Base-by-base conservation (phyloP, 352 stramenopile species). In the Thraustotheca clavata region DNA sequence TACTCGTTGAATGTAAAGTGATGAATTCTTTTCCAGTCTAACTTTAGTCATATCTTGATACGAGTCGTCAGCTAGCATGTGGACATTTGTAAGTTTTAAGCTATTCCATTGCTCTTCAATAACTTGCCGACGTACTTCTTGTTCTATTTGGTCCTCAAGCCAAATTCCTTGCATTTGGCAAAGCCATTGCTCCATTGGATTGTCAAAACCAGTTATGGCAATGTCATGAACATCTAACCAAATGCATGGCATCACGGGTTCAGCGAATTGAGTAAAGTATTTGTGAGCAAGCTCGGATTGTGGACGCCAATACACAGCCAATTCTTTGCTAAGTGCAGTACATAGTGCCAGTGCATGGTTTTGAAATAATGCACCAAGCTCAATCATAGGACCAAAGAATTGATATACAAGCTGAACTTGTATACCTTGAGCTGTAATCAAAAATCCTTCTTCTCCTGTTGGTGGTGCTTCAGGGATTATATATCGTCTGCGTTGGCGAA, bases 131-230 rank as follows among this genome's bases (percentile, higher is more conserved):
- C 83, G 74, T 18, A 89, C 68, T 34, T 88, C 81, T 68, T 80
- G 75, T 12, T 88, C 80, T 41, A 74, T 73, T 0, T 90, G 34
- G 27, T 87, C 82, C 43, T 86, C 76, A 27, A 88, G 77, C 83
- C 83, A 93, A 14, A 90, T 20, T 11, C 81, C 81, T 31, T 88
- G 86, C 24, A 87, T 76, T 32, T 71, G 69, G 38, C 87, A 79
- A 0, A 93, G 67, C 83, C 83, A 93, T 4, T 70, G 72, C 39
- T 89, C 83, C 32, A 93, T 68, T 0, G 70, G 70, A 2, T 74
- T 71, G 20, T 83, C 79, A 3, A 74, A 32, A 62, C 75, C 87
- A 16, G 83, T 71, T 32, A 88, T 48, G 2, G 27, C 47, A 8
- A 87, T 49, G 16, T 79, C 71, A 40, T 69, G 62, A 7, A 90